phyloP scores from a whole-genome alignment of 78 protist genomes.

The Dictyostelium citrinum region DNA sequence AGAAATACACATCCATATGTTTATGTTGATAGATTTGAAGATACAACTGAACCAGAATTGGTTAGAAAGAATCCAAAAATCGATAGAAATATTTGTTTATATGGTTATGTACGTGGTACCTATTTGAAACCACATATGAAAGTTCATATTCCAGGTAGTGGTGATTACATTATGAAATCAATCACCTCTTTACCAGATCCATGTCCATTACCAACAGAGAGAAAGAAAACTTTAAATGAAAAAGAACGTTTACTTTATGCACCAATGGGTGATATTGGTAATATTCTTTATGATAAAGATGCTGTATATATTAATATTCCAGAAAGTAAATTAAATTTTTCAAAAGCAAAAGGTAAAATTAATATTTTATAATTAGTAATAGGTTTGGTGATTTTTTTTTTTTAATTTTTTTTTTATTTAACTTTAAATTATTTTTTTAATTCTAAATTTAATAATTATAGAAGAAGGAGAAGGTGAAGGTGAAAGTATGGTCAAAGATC shows the following conservation, averaged over 20 bases:
- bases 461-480: slow-evolving; percentile 86
- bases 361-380: too few relatives aligned
- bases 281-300: slow-evolving; percentile 95
- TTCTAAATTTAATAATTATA: not conserved
- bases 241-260: slow-evolving; percentile 90
- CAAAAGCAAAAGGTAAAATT: slow-evolving; percentile 5
- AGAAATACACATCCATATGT: slow-evolving; percentile 96
- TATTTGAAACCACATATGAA: slow-evolving; percentile 84
- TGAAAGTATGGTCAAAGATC: slow-evolving; percentile 76
- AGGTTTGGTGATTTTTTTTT: too few relatives aligned
- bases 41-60: slow-evolving; percentile 93
- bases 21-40: slow-evolving; percentile 97
- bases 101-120: slow-evolving; percentile 98
- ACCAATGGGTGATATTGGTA: slow-evolving; percentile 97
- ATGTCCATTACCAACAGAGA: slow-evolving; percentile 91
- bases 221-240: slow-evolving; percentile 82
- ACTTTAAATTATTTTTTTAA: not conserved
- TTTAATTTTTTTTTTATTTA: too few relatives aligned
- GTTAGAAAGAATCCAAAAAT: slow-evolving; percentile 75
- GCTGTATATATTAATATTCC: slow-evolving; percentile 96
- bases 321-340: slow-evolving; percentile 12
- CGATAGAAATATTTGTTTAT: slow-evolving; percentile 79
- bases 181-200: slow-evolving; percentile 94
- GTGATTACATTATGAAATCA: slow-evolving; percentile 92
- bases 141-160: slow-evolving; percentile 98